Percentiles rank a stretch among this genome's conserved stretches.
phyloP scores from a whole-genome alignment of 202 grass and related monocot genomes.

The Dendrocalamus latiflorus region DNA sequence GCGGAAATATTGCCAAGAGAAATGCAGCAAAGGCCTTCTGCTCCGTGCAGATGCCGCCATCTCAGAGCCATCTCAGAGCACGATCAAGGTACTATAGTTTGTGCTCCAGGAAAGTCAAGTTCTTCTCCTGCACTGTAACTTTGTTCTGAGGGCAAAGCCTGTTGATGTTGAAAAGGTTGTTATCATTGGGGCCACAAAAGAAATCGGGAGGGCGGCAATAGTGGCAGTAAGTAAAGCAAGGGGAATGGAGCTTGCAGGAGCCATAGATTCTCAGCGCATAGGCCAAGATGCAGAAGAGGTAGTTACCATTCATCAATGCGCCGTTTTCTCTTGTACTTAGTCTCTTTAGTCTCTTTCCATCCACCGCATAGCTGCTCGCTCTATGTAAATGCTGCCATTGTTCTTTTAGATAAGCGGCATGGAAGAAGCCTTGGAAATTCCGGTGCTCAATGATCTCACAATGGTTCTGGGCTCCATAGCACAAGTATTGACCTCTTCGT shows the following conservation, averaged over 20 bases:
- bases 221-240: slow-evolving; percentile 54
- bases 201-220: slow-evolving; percentile 59
- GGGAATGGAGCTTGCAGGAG: slow-evolving; percentile 82
- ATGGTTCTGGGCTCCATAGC: too few relatives aligned
- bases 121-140: neutral
- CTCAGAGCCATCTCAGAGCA: slow-evolving; percentile 56
- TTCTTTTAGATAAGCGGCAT: slow-evolving; percentile 61
- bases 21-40: slow-evolving; percentile 30
- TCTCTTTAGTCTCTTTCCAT: too few relatives aligned
- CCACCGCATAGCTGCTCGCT: neutral
- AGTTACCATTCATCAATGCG: neutral
- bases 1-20: slow-evolving; percentile 8
- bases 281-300: slow-evolving; percentile 74
- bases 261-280: slow-evolving; percentile 57
- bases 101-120: neutral
- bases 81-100: slow-evolving; percentile 47
- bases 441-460: slow-evolving; percentile 79
- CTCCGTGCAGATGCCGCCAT: slow-evolving; percentile 46
- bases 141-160: neutral
- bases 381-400: neutral
- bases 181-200: slow-evolving; percentile 60
- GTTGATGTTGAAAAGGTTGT: slow-evolving; percentile 41
- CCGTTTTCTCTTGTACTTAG: neutral
- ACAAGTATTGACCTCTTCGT: slow-evolving; percentile 35
- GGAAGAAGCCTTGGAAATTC: slow-evolving; percentile 80